Percentiles rank a stretch among this genome's conserved stretches.
These are phyloP conservation scores for Eurotiales sp. DNA, from an alignment of 2,329 filamentous ascomycete genomes.

Conservation along the genomic window DNA sequence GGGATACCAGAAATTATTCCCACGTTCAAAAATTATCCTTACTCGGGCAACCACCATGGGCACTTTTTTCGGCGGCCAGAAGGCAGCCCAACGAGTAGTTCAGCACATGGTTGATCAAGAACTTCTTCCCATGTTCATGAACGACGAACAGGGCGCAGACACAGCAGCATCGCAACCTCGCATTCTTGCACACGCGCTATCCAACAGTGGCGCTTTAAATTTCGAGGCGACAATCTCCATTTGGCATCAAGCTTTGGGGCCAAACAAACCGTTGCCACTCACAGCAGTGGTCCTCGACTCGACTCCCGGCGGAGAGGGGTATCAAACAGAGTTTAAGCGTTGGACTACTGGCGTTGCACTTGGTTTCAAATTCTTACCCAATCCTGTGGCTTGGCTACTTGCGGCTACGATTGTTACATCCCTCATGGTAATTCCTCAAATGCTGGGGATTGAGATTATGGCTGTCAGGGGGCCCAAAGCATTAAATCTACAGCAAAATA, in stretches of 20 bases:
- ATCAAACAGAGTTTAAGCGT: slow-evolving; percentile 4
- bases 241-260: slow-evolving; percentile 1
- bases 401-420: slow-evolving; percentile 4
- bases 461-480: slow-evolving; percentile 4
- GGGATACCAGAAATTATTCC: slow-evolving; percentile 7
- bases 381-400: not conserved
- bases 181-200: slow-evolving; percentile 10
- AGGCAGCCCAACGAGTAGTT: slow-evolving; percentile 1
- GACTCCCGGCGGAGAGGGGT: slow-evolving; percentile 1
- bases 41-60: slow-evolving; percentile 3
- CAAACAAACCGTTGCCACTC: not conserved
- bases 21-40: slow-evolving; percentile 7
- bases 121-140: not conserved
- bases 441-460: slow-evolving; percentile 6
- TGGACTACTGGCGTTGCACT: slow-evolving; percentile 8
- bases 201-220: slow-evolving; percentile 5
- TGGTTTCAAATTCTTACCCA: not conserved
- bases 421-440: slow-evolving; percentile 5
- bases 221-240: slow-evolving; percentile 2
- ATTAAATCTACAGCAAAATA: slow-evolving; percentile 1
- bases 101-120: slow-evolving; percentile 5
- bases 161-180: not conserved
- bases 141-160: not conserved
- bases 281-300: slow-evolving; percentile 6
- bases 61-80: slow-evolving; percentile 9